Percentiles rank a stretch among this genome's conserved stretches.
Evolutionary conservation across 495 filamentous ascomycete genomes (phyloP).

Genomic region (Lophiotrema nucula): DNA sequence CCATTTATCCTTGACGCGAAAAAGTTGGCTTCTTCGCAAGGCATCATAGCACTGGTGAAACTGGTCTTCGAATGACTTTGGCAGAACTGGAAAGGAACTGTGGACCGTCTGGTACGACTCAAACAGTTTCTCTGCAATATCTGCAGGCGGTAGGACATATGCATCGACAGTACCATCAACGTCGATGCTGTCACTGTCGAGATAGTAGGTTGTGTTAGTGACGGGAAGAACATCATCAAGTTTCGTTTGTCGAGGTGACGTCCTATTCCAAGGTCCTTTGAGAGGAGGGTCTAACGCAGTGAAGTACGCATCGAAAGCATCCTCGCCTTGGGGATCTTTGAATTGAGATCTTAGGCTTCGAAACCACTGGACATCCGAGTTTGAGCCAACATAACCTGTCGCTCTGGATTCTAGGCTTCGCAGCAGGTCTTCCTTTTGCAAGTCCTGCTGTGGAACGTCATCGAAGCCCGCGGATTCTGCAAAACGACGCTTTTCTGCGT

Average conservation of each 20-base stretch:
- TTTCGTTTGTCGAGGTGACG: neutral
- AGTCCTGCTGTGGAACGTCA: slow-evolving; percentile 1
- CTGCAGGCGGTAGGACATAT: slow-evolving; percentile 3
- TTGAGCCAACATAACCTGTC: slow-evolving; percentile 9
- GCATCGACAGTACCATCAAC: slow-evolving; percentile 2
- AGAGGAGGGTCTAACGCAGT: neutral
- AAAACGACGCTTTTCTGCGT: neutral
- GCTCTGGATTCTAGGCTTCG: slow-evolving; percentile 1
- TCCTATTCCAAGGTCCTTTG: neutral
- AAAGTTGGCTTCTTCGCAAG: neutral
- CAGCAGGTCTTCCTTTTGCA: slow-evolving; percentile 10
- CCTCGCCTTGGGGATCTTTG: neutral
- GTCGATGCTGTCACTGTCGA: slow-evolving; percentile 6
- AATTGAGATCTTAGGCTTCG: neutral
- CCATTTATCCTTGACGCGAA: slow-evolving; percentile 1
- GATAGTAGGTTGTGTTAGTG: slow-evolving; percentile 6
- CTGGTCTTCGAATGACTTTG: neutral
- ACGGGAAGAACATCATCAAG: neutral
- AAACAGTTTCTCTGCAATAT: neutral
- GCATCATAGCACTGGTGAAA: neutral
- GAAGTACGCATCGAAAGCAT: neutral
- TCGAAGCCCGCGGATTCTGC: slow-evolving; percentile 3
- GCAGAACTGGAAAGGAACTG: slow-evolving; percentile 8
- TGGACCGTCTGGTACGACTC: slow-evolving; percentile 2
- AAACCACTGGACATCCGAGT: slow-evolving; percentile 13